Percentiles rank a stretch among this genome's conserved stretches.
phyloP scores from a whole-genome alignment of 2,329 filamentous ascomycete genomes.

The Pyrenochaeta sp. region DNA sequence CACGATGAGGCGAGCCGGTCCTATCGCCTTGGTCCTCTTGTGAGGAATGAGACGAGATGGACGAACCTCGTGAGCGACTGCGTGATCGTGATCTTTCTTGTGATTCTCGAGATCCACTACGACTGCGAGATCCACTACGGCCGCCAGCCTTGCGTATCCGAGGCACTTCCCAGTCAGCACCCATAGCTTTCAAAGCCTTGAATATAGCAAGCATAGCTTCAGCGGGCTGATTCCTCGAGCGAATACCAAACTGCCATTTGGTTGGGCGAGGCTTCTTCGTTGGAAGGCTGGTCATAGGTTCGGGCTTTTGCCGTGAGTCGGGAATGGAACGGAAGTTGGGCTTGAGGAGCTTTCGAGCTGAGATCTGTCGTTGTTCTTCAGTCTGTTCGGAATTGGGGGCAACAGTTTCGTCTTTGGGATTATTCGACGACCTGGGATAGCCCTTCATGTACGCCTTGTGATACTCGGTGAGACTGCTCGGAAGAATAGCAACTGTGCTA shows the following conservation, averaged over 20 bases:
- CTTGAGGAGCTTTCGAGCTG: conserved; percentile 79
- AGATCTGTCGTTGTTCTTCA: conserved; percentile 76
- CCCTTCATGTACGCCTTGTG: conserved; percentile 91
- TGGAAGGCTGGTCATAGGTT: conserved; percentile 63
- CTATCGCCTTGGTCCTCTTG: conserved; percentile 25
- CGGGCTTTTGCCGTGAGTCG: conserved; percentile 65
- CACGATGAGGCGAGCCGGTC: conserved; percentile 24
- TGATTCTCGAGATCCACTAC: conserved; percentile 36
- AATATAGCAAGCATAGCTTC: conserved; percentile 96
- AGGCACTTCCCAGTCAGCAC: conserved; percentile 81
- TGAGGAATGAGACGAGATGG: conserved; percentile 42
- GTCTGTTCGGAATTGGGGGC: conserved; percentile 52
- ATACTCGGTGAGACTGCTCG: conserved; percentile 87
- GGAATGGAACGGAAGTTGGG: conserved; percentile 77
- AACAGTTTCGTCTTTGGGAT: conserved; percentile 39
- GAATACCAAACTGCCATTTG: conserved; percentile 97
- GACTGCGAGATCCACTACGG: conserved; percentile 45
- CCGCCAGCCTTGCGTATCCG: conserved; percentile 51
- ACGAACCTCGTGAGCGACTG: conserved; percentile 40
- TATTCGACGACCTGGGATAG: conserved; percentile 47
- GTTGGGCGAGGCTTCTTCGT: conserved; percentile 78
- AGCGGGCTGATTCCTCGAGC: conserved; percentile 90
- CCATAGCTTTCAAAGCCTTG: conserved; percentile 85
- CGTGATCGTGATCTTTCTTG: conserved; percentile 41
- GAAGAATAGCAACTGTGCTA: conserved; percentile 89